Conservation (phyloP, 345 rosid species). For the Euphorbia lathyris region DNA sequence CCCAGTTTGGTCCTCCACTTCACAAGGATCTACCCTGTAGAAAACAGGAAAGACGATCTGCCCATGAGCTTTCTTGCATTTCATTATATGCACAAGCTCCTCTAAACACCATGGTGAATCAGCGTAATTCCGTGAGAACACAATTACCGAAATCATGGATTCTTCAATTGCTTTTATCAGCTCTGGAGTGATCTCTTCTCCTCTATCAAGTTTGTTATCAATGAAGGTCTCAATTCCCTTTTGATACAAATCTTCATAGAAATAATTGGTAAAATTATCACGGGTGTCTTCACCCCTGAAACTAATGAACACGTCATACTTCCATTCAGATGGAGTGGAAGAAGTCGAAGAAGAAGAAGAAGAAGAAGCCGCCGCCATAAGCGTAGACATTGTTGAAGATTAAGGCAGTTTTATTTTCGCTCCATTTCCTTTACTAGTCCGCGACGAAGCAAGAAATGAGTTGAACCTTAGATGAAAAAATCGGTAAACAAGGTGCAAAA, state of each 20-base stretch:
- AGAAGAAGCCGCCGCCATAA: background rate
- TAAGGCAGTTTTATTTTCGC: too few species aligned
- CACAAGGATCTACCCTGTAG: conserved; percentile 4
- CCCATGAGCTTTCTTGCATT: conserved; percentile 10
- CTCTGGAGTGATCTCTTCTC: too few species aligned
- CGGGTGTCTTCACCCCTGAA: conserved; percentile 10
- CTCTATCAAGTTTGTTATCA: conserved; percentile 7
- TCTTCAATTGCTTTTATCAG: conserved; percentile 9
- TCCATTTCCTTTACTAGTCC: too few species aligned
- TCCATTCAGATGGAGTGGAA: background rate
- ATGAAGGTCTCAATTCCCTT: conserved; percentile 14
- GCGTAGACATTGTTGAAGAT: too few species aligned
- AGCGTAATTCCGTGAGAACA: conserved; percentile 12
- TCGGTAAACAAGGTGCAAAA: too few species aligned
- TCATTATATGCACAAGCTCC: conserved; percentile 13
- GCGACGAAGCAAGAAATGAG: too few species aligned
- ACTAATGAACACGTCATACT: conserved; percentile 8
- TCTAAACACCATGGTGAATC: conserved; percentile 14
- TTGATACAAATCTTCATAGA: background rate
- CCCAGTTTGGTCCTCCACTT: conserved; percentile 1
- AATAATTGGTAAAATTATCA: background rate
- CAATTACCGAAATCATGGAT: conserved; percentile 9
- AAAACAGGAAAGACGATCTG: conserved; percentile 11
- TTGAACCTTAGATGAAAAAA: too few species aligned
- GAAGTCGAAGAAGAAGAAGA: too few species aligned